A percentile compares a stretch with the other conserved stretches of the same genome.
phyloP scores from a whole-genome alignment of 1,284 basidiomycete species.

The Leucoagaricus sp. region DNA sequence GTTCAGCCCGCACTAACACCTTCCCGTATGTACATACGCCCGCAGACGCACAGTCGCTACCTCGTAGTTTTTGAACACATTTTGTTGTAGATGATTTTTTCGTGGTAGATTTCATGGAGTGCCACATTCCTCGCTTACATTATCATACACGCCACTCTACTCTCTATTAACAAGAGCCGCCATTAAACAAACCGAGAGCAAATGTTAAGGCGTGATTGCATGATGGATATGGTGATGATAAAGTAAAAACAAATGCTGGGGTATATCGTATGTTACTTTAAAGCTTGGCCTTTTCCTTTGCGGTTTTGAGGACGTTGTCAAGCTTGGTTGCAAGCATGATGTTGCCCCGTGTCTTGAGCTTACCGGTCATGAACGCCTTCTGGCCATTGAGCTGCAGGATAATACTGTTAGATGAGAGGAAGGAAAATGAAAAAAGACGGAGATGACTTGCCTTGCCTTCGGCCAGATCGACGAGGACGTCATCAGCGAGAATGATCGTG shows the following conservation, averaged over 20 bases:
- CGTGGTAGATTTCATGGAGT: background rate
- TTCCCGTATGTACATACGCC: background rate
- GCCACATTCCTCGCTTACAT: background rate
- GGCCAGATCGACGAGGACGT: constrained; percentile 66
- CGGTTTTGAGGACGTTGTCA: constrained; percentile 70
- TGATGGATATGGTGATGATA: background rate
- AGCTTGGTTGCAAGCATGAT: constrained; percentile 92
- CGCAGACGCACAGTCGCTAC: background rate
- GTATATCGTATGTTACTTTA: constrained; percentile 18
- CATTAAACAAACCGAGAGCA: background rate
- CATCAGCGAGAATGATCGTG: constrained; percentile 75
- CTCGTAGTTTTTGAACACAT: constrained; percentile 14
- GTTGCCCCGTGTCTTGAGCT: constrained; percentile 84
- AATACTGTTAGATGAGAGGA: background rate
- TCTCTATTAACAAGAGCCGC: constrained; percentile 10
- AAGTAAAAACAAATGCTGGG: background rate
- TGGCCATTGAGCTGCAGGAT: constrained; percentile 73
- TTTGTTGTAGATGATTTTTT: constrained; percentile 4
- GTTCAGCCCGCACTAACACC: background rate
- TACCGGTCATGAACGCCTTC: constrained; percentile 93
- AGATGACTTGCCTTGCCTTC: constrained; percentile 58
- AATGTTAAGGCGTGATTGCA: background rate
- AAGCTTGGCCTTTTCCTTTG: constrained; percentile 38
- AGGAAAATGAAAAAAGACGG: background rate
- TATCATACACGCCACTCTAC: constrained; percentile 22